Evolutionary conservation across 345 rosid species (phyloP).

Genomic region (Arabis alpina): DNA sequence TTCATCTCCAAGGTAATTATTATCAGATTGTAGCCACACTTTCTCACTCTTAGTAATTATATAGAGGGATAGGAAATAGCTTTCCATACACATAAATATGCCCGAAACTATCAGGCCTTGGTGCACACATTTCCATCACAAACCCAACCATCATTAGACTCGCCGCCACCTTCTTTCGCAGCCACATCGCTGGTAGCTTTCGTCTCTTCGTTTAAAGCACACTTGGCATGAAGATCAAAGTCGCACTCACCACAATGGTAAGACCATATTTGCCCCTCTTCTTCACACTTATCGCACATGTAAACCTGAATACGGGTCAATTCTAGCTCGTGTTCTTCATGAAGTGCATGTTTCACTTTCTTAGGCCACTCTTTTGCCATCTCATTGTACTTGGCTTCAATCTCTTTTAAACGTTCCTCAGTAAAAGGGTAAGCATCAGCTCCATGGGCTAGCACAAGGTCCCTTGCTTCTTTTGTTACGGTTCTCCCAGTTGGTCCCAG

Average conservation of each 20-base stretch:
- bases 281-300: slow-evolving; percentile 51
- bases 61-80: slow-evolving; percentile 5
- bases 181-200: slow-evolving; percentile 4
- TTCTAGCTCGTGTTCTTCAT: slow-evolving; percentile 67
- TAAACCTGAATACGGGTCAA: slow-evolving; percentile 44
- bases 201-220: slow-evolving; percentile 47
- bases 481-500: slow-evolving; percentile 61
- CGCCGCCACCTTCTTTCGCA: slow-evolving; percentile 30
- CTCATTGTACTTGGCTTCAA: slow-evolving; percentile 51
- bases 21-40: slow-evolving; percentile 22
- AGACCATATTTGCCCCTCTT: slow-evolving; percentile 56
- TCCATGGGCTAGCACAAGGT: slow-evolving; percentile 47
- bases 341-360: slow-evolving; percentile 64
- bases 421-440: slow-evolving; percentile 76
- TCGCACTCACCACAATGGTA: slow-evolving; percentile 62
- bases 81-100: slow-evolving; percentile 23
- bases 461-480: slow-evolving; percentile 51
- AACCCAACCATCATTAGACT: slow-evolving; percentile 55
- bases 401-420: slow-evolving; percentile 52
- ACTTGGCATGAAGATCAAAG: slow-evolving; percentile 69
- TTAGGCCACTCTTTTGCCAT: slow-evolving; percentile 76
- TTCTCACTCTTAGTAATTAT: background rate
- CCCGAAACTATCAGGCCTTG: slow-evolving; percentile 34
- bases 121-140: slow-evolving; percentile 67
- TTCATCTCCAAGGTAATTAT: slow-evolving; percentile 14